These are phyloP conservation scores for Pseudogymnoascus sp. DNA, from an alignment of 2,329 filamentous ascomycete species.

Conservation along the genomic window DNA sequence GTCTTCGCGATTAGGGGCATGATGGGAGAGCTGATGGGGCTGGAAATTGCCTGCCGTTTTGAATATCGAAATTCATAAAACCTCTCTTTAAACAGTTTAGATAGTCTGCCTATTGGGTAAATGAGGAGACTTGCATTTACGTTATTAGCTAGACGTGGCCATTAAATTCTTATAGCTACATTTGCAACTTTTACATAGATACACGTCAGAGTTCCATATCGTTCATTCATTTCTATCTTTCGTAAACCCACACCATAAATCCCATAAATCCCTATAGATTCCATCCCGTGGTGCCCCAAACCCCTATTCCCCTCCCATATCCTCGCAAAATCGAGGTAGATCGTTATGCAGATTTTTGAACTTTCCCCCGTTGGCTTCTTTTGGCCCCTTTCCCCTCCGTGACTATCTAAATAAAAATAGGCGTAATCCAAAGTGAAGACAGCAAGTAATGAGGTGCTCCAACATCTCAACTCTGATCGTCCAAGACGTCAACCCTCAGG, in stretches of 20 bases:
- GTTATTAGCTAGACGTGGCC: not conserved
- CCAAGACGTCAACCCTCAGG: not conserved
- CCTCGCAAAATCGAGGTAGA: not conserved
- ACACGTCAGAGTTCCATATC: not conserved
- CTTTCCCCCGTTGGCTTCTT: not conserved
- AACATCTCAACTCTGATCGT: not conserved
- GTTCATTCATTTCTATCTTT: not conserved
- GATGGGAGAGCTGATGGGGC: not conserved
- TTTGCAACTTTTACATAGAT: not conserved
- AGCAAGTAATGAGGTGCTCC: not conserved
- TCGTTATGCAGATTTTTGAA: not conserved
- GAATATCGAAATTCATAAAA: not conserved
- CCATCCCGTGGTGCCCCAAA: not conserved
- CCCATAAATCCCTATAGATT: not conserved
- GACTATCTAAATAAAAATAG: not conserved
- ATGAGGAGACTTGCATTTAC: not conserved
- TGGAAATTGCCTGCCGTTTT: not conserved
- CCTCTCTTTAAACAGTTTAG: not conserved
- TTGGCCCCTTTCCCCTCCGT: not conserved
- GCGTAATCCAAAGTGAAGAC: not conserved
- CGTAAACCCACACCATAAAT: not conserved
- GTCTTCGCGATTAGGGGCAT: not conserved
- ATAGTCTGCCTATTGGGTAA: not conserved
- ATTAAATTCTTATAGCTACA: not conserved
- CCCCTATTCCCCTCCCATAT: not conserved